These are phyloP conservation scores for Thalia dealbata DNA, from an alignment of 176 grass and related monocot genomes.

Conservation along the genomic window DNA sequence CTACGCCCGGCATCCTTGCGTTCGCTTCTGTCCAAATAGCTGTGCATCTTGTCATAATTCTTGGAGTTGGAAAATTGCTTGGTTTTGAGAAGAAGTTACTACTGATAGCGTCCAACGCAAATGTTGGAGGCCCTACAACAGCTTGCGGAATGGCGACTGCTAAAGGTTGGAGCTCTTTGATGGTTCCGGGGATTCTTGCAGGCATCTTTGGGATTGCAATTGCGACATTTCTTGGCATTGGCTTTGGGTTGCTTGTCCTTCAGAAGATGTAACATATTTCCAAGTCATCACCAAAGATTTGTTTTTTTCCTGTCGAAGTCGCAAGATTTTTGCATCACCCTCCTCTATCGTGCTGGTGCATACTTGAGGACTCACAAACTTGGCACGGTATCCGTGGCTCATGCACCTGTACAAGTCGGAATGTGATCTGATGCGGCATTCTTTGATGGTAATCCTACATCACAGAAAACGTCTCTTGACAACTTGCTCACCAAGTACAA, in stretches of 20 bases:
- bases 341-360: not conserved
- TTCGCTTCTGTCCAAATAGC: slow-evolving; percentile 58
- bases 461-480: too few species aligned
- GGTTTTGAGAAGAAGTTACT: slow-evolving; percentile 46
- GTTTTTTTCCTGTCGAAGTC: not conserved
- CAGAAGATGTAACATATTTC: slow-evolving; percentile 31
- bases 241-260: slow-evolving; percentile 45
- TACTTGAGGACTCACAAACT: too few species aligned
- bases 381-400: too few species aligned
- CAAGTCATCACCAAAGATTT: not conserved
- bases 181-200: slow-evolving; percentile 64
- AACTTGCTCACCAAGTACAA: too few species aligned
- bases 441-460: too few species aligned
- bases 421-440: too few species aligned
- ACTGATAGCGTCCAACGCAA: slow-evolving; percentile 58
- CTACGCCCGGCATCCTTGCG: slow-evolving; percentile 45
- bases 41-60: slow-evolving; percentile 46
- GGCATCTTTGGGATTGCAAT: slow-evolving; percentile 71
- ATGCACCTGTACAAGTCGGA: too few species aligned
- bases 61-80: slow-evolving; percentile 46
- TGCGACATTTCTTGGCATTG: slow-evolving; percentile 56
- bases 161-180: slow-evolving; percentile 57
- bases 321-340: not conserved
- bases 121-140: slow-evolving; percentile 73
- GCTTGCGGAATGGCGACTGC: slow-evolving; percentile 73